Base-by-base conservation (phyloP, 1,284 basidiomycete species). In the Pseudomicrostroma phylloplanum region DNA sequence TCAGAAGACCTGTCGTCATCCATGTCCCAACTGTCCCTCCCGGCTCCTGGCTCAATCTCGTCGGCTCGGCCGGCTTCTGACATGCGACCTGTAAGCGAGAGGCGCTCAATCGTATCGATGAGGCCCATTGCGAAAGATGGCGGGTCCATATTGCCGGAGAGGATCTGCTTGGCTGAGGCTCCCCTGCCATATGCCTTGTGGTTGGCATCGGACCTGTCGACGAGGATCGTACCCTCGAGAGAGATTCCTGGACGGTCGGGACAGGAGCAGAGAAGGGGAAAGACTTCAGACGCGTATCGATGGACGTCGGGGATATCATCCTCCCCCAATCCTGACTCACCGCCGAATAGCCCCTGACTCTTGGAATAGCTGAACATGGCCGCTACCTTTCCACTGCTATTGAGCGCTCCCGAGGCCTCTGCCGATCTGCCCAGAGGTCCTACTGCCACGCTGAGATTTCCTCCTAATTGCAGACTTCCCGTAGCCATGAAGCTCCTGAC, bases 391-490 rank as follows among this genome's bases (percentile, higher is more conserved):
- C 93, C 93, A 57, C 87, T 89, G 0, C 89, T 85, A 76, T 88
- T 96, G 60, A 98, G 72, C 0, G 91, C 84, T 15, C 92, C 93
- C 21, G 87, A 85, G 1, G 92, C 96, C 81, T 97, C 94, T 13
- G 93, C 92, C 68, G 92, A 96, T 43, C 94, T 86, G 21, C 94
- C 94, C 0, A 98, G 81, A 0, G 94, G 94, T 1, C 96, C 94
- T 0, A 97, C 84, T 7, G 94, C 93, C 59, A 98, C 67, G 55
- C 65, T 67, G 11, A 72, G 56, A 30, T 82, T 81, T 86, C 87
- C 67, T 86, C 84, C 65, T 6, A 97, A 82, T 12, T 90, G 96
- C 54, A 98, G 80, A 6, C 88, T 91, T 4, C 96, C 94, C 12
- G 92, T 89, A 13, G 91, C 85, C 94, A 97, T 98, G 81, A 98